These are phyloP conservation scores for Rosa chinensis DNA, from an alignment of 306 rosid genomes.

Conservation along the genomic window DNA sequence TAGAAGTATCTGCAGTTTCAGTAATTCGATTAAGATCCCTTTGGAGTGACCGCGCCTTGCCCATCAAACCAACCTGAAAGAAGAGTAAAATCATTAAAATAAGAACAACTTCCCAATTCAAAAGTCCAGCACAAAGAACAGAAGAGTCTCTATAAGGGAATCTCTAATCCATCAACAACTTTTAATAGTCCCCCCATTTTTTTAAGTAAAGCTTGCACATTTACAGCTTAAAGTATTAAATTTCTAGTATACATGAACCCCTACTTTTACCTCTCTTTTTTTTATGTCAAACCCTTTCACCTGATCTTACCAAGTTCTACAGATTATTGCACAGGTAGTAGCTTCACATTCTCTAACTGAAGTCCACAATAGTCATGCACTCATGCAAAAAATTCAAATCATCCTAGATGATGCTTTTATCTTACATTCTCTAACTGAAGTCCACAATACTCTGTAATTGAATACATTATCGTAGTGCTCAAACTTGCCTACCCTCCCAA, in stretches of 20 bases:
- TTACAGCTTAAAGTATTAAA: not conserved
- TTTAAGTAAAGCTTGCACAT: not conserved
- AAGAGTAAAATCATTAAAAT: not conserved
- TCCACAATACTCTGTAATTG: not conserved
- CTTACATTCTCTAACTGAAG: not conserved
- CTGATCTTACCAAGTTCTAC: not conserved
- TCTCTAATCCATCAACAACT: not conserved
- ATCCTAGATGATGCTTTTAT: not conserved
- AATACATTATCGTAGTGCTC: not conserved
- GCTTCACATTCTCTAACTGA: not conserved
- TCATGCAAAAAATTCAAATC: not conserved
- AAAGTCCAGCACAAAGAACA: not conserved
- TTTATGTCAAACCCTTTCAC: not conserved
- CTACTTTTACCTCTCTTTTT: too few species aligned
- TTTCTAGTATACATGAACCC: not conserved
- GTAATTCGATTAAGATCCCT: slow-evolving; percentile 85
- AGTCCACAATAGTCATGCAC: not conserved
- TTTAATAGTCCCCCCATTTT: not conserved
- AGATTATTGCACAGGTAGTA: not conserved
- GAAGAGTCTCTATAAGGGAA: not conserved
- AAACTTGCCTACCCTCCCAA: not conserved
- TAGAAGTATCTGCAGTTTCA: slow-evolving; percentile 71
- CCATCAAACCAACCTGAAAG: slow-evolving; percentile 79
- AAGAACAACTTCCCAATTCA: slow-evolving; percentile 15
- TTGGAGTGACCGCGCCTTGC: slow-evolving; percentile 78